phyloP scores from a whole-genome alignment of 2,329 filamentous ascomycete species.

The Xylariaceae sp. region DNA sequence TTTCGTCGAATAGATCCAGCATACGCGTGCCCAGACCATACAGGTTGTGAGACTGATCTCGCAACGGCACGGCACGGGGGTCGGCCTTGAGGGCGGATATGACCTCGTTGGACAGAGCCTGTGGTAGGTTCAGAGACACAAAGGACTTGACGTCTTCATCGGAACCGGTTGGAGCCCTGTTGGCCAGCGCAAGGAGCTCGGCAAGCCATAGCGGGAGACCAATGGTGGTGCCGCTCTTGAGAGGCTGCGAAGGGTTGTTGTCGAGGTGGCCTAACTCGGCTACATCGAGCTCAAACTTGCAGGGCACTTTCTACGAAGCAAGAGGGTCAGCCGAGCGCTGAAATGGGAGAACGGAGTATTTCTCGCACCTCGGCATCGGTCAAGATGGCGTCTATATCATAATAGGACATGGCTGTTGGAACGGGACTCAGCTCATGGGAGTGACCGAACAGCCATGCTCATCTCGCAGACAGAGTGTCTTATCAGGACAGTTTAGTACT shows the following conservation, averaged over 20 bases:
- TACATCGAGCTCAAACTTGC: conserved; percentile 87
- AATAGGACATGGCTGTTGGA: conserved; percentile 60
- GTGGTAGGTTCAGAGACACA: conserved; percentile 75
- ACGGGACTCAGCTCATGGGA: conserved; percentile 2
- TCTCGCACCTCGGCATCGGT: conserved; percentile 70
- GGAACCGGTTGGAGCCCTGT: conserved; percentile 32
- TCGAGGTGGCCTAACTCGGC: conserved; percentile 85
- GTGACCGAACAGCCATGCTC: neutral
- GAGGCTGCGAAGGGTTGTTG: conserved; percentile 64
- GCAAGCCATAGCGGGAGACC: conserved; percentile 89
- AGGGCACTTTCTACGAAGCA: conserved; percentile 74
- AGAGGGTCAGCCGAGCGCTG: neutral
- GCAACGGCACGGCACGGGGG: conserved; percentile 75
- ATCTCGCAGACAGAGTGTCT: neutral
- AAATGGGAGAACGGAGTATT: neutral
- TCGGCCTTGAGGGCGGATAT: conserved; percentile 88
- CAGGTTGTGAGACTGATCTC: conserved; percentile 79
- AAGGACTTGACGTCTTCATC: conserved; percentile 50
- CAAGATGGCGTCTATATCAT: conserved; percentile 77
- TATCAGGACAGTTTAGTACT: neutral
- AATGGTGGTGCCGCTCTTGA: conserved; percentile 75
- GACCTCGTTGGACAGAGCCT: conserved; percentile 70
- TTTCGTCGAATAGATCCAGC: conserved; percentile 84
- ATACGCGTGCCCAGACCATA: conserved; percentile 82
- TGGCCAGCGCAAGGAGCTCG: conserved; percentile 79